Base-by-base conservation (phyloP, 495 filamentous ascomycete species). In the Evernia prunastri region DNA sequence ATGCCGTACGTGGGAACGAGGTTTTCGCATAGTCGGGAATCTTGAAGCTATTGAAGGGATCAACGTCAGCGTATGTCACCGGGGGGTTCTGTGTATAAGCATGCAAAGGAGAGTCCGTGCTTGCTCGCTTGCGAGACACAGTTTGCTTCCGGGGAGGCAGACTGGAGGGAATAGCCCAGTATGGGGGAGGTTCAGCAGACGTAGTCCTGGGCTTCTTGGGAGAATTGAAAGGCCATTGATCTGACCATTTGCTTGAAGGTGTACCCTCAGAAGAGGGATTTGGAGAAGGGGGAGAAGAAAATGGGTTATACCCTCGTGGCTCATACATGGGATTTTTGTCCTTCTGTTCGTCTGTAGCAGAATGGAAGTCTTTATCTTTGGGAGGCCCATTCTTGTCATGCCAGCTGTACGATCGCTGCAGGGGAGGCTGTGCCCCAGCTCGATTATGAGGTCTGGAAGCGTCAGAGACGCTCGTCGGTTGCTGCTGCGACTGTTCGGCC, bases 31-130 rank as follows among this genome's bases (percentile, higher is more conserved):
- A 53, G 20, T 49, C 56, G 20, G 76, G 69, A 62, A 84, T 77
- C 47, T 72, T 71, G 60, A 86, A 86, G 70, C 84, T 87, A 75
- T 27, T 20, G 33, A 53, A 33, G 3, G 47, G 7, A 63, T 70
- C 63, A 67, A 60, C n/a, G 62, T 72, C 60, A 66, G 71, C 68
- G 66, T 64, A 56, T 31, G 25, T 31, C 37, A 57, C 20, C 18
- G 53, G 3, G 10, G 43, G 13, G 20, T 65, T 60, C 31, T n/a
- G 49, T 18, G 37, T 37, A 49, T 40, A 18, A 64, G 11, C 29
- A n/a, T 13, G 56, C 7, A 37, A 25, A 20, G 56, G 18, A 18
- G 1, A 23, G 11, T 51, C 20, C 4, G 53, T 53, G 58, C 49
- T 42, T 17, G 43, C 27, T 27, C 37, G 27, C 51, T 58, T 49